Evolutionary conservation across 768 basidiomycete species (phyloP).

Genomic region (Favolaschia claudopus): DNA sequence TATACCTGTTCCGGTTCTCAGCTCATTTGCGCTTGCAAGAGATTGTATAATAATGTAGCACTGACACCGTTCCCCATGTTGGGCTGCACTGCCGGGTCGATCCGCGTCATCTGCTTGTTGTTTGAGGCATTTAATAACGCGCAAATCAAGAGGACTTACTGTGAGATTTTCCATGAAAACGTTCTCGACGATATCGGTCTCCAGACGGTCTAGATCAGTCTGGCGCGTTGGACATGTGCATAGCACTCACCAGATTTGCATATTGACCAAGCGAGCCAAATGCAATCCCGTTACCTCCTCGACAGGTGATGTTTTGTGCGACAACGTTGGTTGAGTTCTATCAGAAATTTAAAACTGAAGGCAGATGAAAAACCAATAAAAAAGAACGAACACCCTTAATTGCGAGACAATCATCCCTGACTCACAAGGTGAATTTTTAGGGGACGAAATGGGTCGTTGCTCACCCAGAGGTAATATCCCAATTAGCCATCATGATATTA

Average conservation of each 20-base stretch:
- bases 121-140: neutral
- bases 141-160: conserved; percentile 35
- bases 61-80: conserved; percentile 62
- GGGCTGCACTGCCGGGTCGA: conserved; percentile 57
- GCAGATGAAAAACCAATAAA: neutral
- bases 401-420: conserved; percentile 63
- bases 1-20: conserved; percentile 47
- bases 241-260: conserved; percentile 49
- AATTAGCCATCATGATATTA: conserved; percentile 56
- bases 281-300: conserved; percentile 67
- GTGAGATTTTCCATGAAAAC: conserved; percentile 56
- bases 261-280: conserved; percentile 70
- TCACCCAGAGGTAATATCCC: conserved; percentile 64
- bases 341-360: neutral
- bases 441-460: too few species aligned
- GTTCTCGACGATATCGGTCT: conserved; percentile 64
- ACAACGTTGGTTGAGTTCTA: conserved; percentile 65
- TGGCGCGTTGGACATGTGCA: neutral
- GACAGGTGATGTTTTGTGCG: conserved; percentile 57
- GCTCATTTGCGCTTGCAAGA: neutral
- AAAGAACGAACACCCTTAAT: conserved; percentile 60
- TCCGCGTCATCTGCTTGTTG: conserved; percentile 49
- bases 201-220: neutral
- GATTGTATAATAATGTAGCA: neutral
- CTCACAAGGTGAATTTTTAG: neutral